Evolutionary conservation across 2,329 filamentous ascomycete species (phyloP).

Genomic region (Metarhizium sp.): DNA sequence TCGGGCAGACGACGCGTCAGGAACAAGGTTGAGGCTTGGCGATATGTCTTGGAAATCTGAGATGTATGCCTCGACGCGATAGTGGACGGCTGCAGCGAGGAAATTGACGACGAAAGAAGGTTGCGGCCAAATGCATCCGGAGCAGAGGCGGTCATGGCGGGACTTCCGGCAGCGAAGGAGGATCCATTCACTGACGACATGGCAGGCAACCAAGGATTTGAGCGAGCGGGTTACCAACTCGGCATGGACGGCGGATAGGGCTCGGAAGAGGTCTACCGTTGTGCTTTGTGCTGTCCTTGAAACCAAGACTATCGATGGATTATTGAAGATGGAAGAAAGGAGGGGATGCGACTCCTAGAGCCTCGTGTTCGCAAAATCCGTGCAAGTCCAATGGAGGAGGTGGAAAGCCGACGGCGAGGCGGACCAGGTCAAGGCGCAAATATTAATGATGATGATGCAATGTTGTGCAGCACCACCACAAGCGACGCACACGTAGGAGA

Average conservation of each 20-base stretch:
- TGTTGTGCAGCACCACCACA: not conserved
- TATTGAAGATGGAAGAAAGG: not conserved
- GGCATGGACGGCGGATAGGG: not conserved
- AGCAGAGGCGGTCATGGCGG: conserved; percentile 27
- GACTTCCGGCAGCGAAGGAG: conserved; percentile 34
- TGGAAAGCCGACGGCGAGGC: not conserved
- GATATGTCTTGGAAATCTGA: conserved; percentile 84
- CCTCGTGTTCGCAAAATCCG: not conserved
- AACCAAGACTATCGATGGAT: not conserved
- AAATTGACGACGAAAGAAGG: conserved; percentile 55
- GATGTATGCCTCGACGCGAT: conserved; percentile 52
- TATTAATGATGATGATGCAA: not conserved
- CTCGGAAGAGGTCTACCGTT: not conserved
- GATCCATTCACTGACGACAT: conserved; percentile 37
- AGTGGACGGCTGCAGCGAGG: conserved; percentile 57
- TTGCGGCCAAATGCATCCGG: conserved; percentile 38
- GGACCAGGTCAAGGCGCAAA: not conserved
- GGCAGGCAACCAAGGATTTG: conserved; percentile 7
- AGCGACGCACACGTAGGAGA: not conserved
- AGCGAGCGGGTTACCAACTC: not conserved
- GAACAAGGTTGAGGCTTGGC: conserved; percentile 88
- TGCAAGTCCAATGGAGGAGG: not conserved
- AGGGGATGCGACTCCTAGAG: not conserved
- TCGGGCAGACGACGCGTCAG: conserved; percentile 89
- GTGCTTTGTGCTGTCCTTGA: not conserved